Percentiles rank a stretch among this genome's conserved stretches.
These are phyloP conservation scores for Lachancea cidri DNA, from an alignment of 805 yeast species.

Conservation along the genomic window DNA sequence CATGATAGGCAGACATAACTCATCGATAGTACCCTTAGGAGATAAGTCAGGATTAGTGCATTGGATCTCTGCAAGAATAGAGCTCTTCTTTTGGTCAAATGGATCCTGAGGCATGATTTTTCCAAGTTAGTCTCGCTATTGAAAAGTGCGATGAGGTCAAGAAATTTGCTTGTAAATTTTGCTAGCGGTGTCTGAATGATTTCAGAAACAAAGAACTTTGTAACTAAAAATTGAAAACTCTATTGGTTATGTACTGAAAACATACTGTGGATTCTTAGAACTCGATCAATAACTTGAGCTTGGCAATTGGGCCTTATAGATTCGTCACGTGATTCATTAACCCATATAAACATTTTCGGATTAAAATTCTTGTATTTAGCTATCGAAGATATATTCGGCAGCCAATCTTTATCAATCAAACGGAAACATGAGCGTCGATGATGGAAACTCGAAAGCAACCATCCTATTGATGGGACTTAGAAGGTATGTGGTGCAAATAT, in stretches of 20 bases:
- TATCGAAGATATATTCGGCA: not conserved
- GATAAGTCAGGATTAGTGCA: slow-evolving; percentile 55
- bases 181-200: no score
- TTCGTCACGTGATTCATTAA: no score
- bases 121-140: no score
- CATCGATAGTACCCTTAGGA: slow-evolving; percentile 86
- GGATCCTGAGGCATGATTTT: slow-evolving; percentile 41
- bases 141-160: not conserved
- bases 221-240: no score
- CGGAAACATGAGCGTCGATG: slow-evolving; percentile 11
- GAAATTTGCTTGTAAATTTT: not conserved
- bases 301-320: no score
- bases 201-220: no score
- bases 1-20: slow-evolving; percentile 65
- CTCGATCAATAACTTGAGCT: no score
- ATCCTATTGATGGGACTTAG: slow-evolving; percentile 84
- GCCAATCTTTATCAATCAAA: not conserved
- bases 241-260: no score
- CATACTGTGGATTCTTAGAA: no score
- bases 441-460: slow-evolving; percentile 62
- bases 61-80: slow-evolving; percentile 49
- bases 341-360: no score
- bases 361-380: not conserved
- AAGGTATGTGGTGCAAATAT: slow-evolving; percentile 34
- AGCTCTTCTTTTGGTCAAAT: slow-evolving; percentile 61